Evolutionary conservation across 805 yeast genomes (phyloP).

Genomic region (Candida ascalaphidarum): DNA sequence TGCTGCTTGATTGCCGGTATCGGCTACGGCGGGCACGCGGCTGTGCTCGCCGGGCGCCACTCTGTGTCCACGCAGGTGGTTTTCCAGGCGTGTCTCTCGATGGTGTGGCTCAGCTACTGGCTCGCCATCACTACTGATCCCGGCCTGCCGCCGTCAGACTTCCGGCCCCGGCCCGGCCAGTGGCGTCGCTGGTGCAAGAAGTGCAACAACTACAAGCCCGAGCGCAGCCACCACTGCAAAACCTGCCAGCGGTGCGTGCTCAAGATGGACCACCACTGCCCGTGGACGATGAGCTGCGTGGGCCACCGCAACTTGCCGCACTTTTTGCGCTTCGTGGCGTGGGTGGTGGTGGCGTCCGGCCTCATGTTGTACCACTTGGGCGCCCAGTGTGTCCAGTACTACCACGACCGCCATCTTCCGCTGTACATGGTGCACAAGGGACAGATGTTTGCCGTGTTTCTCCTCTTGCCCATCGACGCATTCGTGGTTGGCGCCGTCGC

Average conservation of each 20-base stretch:
- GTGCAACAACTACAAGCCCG: slow-evolving; percentile 70
- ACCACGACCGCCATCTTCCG: slow-evolving; percentile 44
- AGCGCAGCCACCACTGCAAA: slow-evolving; percentile 80
- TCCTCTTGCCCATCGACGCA: slow-evolving; percentile 45
- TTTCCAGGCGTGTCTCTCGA: slow-evolving; percentile 38
- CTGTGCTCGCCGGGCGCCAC: slow-evolving; percentile 41
- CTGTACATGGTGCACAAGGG: slow-evolving; percentile 42
- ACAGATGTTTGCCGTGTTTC: slow-evolving; percentile 47
- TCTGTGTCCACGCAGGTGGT: slow-evolving; percentile 29
- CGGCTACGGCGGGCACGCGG: slow-evolving; percentile 56
- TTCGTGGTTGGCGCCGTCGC: slow-evolving; percentile 57
- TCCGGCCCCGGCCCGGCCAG: slow-evolving; percentile 32
- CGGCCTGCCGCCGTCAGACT: slow-evolving; percentile 54
- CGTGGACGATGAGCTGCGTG: slow-evolving; percentile 90
- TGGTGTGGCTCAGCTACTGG: slow-evolving; percentile 69
- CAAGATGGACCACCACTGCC: slow-evolving; percentile 89
- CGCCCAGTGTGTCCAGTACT: slow-evolving; percentile 34
- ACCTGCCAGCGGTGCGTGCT: slow-evolving; percentile 69
- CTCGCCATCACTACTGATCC: slow-evolving; percentile 62
- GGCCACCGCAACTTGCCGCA: slow-evolving; percentile 75
- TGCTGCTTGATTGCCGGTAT: slow-evolving; percentile 43
- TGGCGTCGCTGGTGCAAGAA: slow-evolving; percentile 70
- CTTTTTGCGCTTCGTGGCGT: slow-evolving; percentile 64
- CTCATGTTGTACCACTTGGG: slow-evolving; percentile 36
- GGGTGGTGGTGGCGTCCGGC: slow-evolving; percentile 50